Evolutionary conservation across 2,329 filamentous ascomycete genomes (phyloP).

Genomic region (Pseudogymnoascus sp.): DNA sequence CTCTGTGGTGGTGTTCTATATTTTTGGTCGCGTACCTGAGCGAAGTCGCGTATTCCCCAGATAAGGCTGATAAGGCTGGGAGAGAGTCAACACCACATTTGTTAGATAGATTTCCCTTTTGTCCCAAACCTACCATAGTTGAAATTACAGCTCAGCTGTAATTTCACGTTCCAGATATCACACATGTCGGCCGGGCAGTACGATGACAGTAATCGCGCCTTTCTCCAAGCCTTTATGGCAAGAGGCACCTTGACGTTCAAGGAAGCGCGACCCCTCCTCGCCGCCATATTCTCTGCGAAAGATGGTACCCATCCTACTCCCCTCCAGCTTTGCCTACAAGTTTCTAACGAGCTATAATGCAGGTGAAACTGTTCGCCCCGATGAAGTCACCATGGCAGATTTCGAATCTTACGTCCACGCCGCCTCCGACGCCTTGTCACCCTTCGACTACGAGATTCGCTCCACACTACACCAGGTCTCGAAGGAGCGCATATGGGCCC

Average conservation of each 20-base stretch:
- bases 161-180: neutral
- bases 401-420: slow-evolving; percentile 63
- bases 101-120: neutral
- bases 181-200: slow-evolving; percentile 17
- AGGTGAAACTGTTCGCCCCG: slow-evolving; percentile 44
- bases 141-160: slow-evolving; percentile 1
- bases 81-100: neutral
- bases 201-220: slow-evolving; percentile 68
- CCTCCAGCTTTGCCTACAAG: neutral
- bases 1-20: neutral
- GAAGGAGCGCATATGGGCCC: slow-evolving; percentile 64
- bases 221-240: slow-evolving; percentile 81
- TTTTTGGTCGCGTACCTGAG: slow-evolving; percentile 7
- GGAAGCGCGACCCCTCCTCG: slow-evolving; percentile 67
- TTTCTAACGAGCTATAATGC: slow-evolving; percentile 5
- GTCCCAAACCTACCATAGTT: neutral
- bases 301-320: slow-evolving; percentile 18
- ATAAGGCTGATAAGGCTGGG: slow-evolving; percentile 4
- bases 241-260: slow-evolving; percentile 69
- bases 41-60: slow-evolving; percentile 2
- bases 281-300: slow-evolving; percentile 59
- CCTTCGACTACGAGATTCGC: slow-evolving; percentile 84
- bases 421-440: slow-evolving; percentile 65
- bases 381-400: slow-evolving; percentile 61
- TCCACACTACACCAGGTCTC: slow-evolving; percentile 62